A percentile compares a stretch with the other conserved stretches of the same genome.
phyloP scores from a whole-genome alignment of 495 filamentous ascomycete species.

The Parathielavia appendiculata region DNA sequence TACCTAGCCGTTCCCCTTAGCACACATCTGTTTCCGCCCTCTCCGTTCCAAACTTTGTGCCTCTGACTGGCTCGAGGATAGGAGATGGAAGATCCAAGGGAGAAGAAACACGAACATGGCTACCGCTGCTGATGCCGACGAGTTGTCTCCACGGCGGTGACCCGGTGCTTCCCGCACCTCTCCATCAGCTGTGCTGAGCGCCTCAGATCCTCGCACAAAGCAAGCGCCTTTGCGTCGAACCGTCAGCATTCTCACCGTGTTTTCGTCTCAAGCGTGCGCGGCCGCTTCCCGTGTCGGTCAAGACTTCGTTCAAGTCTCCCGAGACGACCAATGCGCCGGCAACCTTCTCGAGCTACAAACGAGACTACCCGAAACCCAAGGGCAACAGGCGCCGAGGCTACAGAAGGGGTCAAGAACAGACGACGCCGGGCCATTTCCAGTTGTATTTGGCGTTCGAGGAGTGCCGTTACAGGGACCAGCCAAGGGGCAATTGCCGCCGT shows the following conservation, averaged over 20 bases:
- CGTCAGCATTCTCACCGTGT: constrained; percentile 10
- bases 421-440: constrained; percentile 5
- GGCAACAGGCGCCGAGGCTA: background rate
- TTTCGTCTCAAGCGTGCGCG: constrained; percentile 15
- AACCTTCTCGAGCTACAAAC: constrained; percentile 14
- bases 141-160: constrained; percentile 14
- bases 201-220: constrained; percentile 14
- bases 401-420: constrained; percentile 6
- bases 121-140: constrained; percentile 3
- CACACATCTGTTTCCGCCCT: constrained; percentile 7
- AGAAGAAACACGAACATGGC: constrained; percentile 4
- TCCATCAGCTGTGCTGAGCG: constrained; percentile 12
- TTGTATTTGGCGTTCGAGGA: background rate
- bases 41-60: background rate
- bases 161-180: constrained; percentile 2
- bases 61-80: background rate
- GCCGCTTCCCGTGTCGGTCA: constrained; percentile 16
- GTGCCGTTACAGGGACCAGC: background rate
- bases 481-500: background rate
- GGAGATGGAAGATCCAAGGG: background rate
- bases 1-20: constrained; percentile 2
- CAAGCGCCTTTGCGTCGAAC: constrained; percentile 20
- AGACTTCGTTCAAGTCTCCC: background rate
- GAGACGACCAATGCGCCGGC: constrained; percentile 14
- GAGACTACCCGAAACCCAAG: constrained; percentile 2